Evolutionary conservation across 768 basidiomycete genomes (phyloP), one percentile per base, ranked within the genome.

Genomic region (Tricholoma terreum): DNA sequence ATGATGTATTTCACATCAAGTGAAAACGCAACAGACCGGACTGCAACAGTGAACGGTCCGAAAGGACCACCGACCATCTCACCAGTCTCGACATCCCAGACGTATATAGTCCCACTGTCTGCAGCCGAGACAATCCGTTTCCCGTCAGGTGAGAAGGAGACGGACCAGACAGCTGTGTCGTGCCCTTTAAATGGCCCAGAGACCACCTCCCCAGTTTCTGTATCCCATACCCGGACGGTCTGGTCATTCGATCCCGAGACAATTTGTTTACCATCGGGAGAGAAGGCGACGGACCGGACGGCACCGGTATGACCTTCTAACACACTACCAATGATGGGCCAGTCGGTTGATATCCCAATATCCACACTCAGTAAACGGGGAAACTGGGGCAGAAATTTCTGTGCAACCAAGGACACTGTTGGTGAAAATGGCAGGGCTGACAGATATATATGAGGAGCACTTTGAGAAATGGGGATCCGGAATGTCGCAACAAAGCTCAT

Each of bases 331-430:
- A n/a, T n/a, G n/a, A n/a, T n/a, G n/a, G n/a, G 62, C 66, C 65
- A 69, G 22, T 58, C 53, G 17, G 21, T 12, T 21, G 51, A 42
- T 42, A 50, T 55, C 12, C 64, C 65, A 4, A 19, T 35, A 40
- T 53, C 36, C 5, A 33, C 38, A 12, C 34, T 52, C 1, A 59
- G 38, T 0, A 30, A 45, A 7, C 10, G 38, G 1, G 52, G 52
- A n/a, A 33, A 53, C 27, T n/a, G 38, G 4, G 12, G 14, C 11
- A n/a, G 42, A 27, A 36, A 52, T 2, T 27, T 34, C 19, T 56
- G 22, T 5, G 40, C 17, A 40, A 54, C 17, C 12, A 19, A 15
- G 15, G 58, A 55, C 21, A 40, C 36, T 27, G 19, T 21, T 17
- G 49, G 50, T 51, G 55, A 21, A 43, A 60, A 53, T 52, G 59